Evolutionary conservation across 2,329 filamentous ascomycete species (phyloP), one percentile per base, ranked within the genome.

Genomic region (Trichothecium roseum): DNA sequence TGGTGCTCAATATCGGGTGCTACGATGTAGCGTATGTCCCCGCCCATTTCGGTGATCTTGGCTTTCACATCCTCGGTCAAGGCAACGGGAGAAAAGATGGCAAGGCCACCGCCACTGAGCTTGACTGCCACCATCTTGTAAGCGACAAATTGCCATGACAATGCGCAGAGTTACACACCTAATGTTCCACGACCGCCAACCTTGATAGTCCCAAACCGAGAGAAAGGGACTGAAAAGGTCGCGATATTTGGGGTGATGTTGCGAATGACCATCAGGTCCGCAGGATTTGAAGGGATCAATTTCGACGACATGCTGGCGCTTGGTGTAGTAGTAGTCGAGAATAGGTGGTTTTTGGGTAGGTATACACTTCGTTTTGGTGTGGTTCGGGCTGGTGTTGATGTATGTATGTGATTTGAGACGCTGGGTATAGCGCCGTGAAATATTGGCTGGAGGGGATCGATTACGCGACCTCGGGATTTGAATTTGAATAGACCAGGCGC

Each of bases 1-100:
- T 98, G 91, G 60, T 98, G 91, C 64, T 98, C 87, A 35, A 84
- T 70, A 56, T 98, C 91, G 1, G 82, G 76, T 1, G 91, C 89
- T 18, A 89, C 68, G 45, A 98, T 79, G 68, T 96, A 96, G 45
- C 72, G 74, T 35, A 95, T 75, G 29, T 76, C 69, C 34, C 79
- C 78, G 42, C 78, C 78, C 38, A 85, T 63, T 24, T 76, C 66
- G 37, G 69, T 62, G 35, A 84, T 64, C 54, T 81, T 78, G 46
- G 66, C 56, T 42, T 70, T 76, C 28, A 87, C 78, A 39, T 81
- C 76, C 3, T 80, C 71, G 3, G 88, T 96, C 37, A 95, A 72
- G 12, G 81, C 83, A 15, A 91, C 84, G 14, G 91, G 91, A 1
- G 87, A 94, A 72, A 95, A 95, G 55, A 95, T 79, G 45, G 86